phyloP scores from a whole-genome alignment of 495 filamentous ascomycete species.

The Hypoxylon lienhwacheense region DNA sequence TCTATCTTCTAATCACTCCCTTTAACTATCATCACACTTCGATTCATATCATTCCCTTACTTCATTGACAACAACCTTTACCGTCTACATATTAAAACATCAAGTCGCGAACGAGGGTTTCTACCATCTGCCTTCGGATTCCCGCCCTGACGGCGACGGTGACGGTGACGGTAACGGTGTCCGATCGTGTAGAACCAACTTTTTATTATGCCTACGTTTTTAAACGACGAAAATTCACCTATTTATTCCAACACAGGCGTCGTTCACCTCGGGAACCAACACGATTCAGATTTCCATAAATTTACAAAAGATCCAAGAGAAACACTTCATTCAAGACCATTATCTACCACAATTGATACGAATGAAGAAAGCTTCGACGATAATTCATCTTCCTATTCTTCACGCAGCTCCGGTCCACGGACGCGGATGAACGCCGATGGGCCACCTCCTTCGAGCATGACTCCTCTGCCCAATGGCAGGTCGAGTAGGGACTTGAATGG shows the following conservation, averaged over 20 bases:
- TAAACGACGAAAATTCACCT: constrained; percentile 54
- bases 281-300: constrained; percentile 38
- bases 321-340: constrained; percentile 22
- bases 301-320: constrained; percentile 36
- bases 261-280: constrained; percentile 41
- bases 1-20: neutral
- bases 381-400: constrained; percentile 42
- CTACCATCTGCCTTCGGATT: constrained; percentile 20
- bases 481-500: constrained; percentile 34
- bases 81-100: constrained; percentile 11
- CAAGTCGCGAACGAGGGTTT: constrained; percentile 26
- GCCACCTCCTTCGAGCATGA: constrained; percentile 39
- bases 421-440: constrained; percentile 43
- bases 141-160: constrained; percentile 10
- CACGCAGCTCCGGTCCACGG: constrained; percentile 41
- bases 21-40: constrained; percentile 1
- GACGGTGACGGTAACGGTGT: no score
- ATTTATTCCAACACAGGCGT: constrained; percentile 47
- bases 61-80: constrained; percentile 9
- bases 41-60: constrained; percentile 17
- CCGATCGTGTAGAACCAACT: constrained; percentile 32
- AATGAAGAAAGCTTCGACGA: constrained; percentile 44
- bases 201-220: constrained; percentile 64
- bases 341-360: constrained; percentile 38
- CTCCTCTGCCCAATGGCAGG: constrained; percentile 42